Evolutionary conservation across 371 early-diverging fungal species (phyloP), one percentile per base, ranked within the genome.

Genomic region (Smittium mucronatum): DNA sequence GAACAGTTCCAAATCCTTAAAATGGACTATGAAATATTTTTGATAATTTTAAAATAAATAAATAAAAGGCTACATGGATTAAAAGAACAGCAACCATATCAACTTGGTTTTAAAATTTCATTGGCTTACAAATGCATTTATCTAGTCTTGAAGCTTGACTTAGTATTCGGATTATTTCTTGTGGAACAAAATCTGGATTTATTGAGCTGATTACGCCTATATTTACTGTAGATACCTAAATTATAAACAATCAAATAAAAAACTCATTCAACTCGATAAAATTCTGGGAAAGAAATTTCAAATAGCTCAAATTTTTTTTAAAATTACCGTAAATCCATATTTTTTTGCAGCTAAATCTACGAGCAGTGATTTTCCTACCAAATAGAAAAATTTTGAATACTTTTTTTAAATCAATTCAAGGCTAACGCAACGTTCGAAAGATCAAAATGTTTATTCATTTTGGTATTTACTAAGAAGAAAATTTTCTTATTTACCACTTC

Each of bases 311-410:
- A n/a, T n/a, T n/a, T n/a, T n/a, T n/a, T n/a, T n/a, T n/a, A n/a
- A n/a, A n/a, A 47, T 11, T 47, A 47, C 47, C 47, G 5, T 5
- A 47, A 11, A 47, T 47, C 63, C 63, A 33, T 61, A 61, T 61
- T 61, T 61, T 61, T 61, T 32, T 11, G 30, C 28, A 15, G 63
- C n/a, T 11, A 65, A 2, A 5, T 65, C 34, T 34, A 65, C 30
- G 31, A 65, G 5, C 65, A 65, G 15, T 36, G n/a, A 34, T 34
- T 65, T 65, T n/a, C 65, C 65, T 63, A 57, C 26, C 26, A 57
- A 21, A 21, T 21, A 21, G 21, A 26, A 57, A 57, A 21, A 21
- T 57, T 26, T 21, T 17, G 17, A 17, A 57, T 57, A 57, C 57
- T 47, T 47, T 47, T 11, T 11, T 47, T 47, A 47, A 47, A 47